Evolutionary conservation across 1,284 basidiomycete species (phyloP).

Genomic region (Phlebopus sp.): DNA sequence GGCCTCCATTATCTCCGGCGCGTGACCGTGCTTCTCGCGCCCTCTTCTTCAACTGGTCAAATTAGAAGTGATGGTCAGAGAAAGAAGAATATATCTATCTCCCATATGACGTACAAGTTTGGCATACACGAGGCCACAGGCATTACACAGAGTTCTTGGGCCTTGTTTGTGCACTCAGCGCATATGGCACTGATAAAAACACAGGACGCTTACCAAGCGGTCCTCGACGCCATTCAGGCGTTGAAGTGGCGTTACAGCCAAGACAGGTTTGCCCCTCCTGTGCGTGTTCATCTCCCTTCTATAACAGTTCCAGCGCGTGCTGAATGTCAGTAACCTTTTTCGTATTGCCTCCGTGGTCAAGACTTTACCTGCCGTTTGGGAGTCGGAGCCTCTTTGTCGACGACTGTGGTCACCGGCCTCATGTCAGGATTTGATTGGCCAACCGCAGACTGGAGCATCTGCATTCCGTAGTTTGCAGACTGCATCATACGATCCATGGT

Average conservation of each 20-base stretch:
- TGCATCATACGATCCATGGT: conserved; percentile 45
- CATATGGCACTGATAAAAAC: conserved; percentile 25
- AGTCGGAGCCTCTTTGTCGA: conserved; percentile 31
- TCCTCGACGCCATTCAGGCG: conserved; percentile 79
- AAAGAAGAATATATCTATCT: conserved; percentile 16
- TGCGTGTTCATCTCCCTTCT: conserved; percentile 46
- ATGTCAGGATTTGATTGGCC: conserved; percentile 30
- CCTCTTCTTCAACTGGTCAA: conserved; percentile 36
- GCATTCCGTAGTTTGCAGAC: conserved; percentile 50
- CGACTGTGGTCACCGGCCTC: conserved; percentile 17
- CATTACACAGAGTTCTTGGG: conserved; percentile 56
- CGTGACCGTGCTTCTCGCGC: conserved; percentile 31
- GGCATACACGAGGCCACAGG: conserved; percentile 58
- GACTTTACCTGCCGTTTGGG: conserved; percentile 45
- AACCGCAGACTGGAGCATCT: conserved; percentile 44
- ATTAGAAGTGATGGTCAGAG: conserved; percentile 16
- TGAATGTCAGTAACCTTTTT: conserved; percentile 11
- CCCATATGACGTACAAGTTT: conserved; percentile 47
- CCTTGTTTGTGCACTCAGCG: conserved; percentile 35
- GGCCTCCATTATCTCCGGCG: conserved; percentile 24
- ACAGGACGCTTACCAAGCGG: conserved; percentile 59
- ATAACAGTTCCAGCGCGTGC: conserved; percentile 17
- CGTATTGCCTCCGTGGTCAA: conserved; percentile 20
- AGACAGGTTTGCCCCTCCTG: conserved; percentile 68
- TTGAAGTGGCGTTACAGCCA: conserved; percentile 78